Base-by-base conservation (phyloP, 192 early-diverging fungal species). In the Coemansia sp. region DNA sequence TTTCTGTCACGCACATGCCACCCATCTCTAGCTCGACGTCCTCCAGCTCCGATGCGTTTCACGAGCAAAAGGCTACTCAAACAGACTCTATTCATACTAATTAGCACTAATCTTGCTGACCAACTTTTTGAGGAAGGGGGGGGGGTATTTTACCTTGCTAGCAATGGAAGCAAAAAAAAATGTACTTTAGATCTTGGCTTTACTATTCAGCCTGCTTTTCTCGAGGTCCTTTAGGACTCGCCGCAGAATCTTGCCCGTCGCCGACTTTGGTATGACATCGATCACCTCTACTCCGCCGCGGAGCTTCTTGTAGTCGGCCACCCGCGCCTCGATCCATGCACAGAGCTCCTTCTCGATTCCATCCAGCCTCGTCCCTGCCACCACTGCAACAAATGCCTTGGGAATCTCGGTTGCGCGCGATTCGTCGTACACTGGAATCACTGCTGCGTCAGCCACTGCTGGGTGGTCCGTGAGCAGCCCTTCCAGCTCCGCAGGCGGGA, bases 401-500 rank as follows among this genome's bases (percentile, higher is more conserved):
- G 94, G 93, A 6, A 93, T 67, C 74, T 94, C 93, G 0, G 87
- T 85, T 1, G 74, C 84, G 27, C 84, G 86, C 55, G 73, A 54
- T 34, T 82, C 76, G 48, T 86, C 85, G 44, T 88, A 86, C 1
- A 88, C 67, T 27, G 84, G 85, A 62, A 91, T 85, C 26, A 90
- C 88, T 2, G 88, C 86, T 18, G 83, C 83, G 55, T 92, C 90
- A 14, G 82, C 68, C 30, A 97, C 81, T 8, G 60, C 56, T 0
- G 89, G 88, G 50, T 95, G 89, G 41, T 84, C 73, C 0, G 90
- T 65, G 54, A 95, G 73, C 62, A 88, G 56, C 1, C 85, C 88
- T 68, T 97, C 95, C 14, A 97, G 82, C 74, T 95, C 94, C 7
- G 94, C 94, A 1, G 94, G 95, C 0, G 93, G 84, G 23, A 97